These are phyloP conservation scores for Podila minutissima DNA, from an alignment of 192 early-diverging fungal species.

Conservation along the genomic window DNA sequence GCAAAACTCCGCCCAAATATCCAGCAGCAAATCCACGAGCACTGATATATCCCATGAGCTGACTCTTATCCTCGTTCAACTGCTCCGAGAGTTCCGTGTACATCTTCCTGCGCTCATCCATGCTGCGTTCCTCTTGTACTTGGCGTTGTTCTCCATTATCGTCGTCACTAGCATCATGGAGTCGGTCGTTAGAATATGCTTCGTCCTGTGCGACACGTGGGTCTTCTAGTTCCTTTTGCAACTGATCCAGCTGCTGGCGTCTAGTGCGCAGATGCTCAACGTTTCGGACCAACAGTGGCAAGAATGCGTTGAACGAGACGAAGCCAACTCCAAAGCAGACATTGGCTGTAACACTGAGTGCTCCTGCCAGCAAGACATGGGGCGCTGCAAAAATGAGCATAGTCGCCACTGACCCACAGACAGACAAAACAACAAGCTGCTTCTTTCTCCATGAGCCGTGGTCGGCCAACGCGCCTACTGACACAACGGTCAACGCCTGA, in stretches of 20 bases:
- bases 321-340: conserved; percentile 58
- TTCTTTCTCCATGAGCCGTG: conserved; percentile 54
- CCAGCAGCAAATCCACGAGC: conserved; percentile 55
- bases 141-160: background rate
- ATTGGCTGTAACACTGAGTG: conserved; percentile 54
- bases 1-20: conserved; percentile 58
- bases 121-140: background rate
- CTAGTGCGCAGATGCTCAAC: conserved; percentile 22
- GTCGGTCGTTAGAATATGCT: background rate
- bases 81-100: conserved; percentile 13
- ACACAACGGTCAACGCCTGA: conserved; percentile 51
- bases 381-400: conserved; percentile 54
- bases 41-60: conserved; percentile 54
- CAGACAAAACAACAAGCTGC: conserved; percentile 52
- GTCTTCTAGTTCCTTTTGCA: conserved; percentile 11
- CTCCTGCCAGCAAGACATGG: conserved; percentile 41
- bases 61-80: conserved; percentile 37
- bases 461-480: conserved; percentile 51
- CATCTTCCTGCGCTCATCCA: conserved; percentile 10
- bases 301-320: conserved; percentile 63
- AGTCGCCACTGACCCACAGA: conserved; percentile 51
- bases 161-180: background rate
- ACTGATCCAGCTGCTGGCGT: conserved; percentile 9
- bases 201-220: background rate
- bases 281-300: conserved; percentile 57